A percentile compares a stretch with the other conserved stretches of the same genome.
phyloP scores from a whole-genome alignment of 371 early-diverging fungal species.

The Apophysomyces variabilis region DNA sequence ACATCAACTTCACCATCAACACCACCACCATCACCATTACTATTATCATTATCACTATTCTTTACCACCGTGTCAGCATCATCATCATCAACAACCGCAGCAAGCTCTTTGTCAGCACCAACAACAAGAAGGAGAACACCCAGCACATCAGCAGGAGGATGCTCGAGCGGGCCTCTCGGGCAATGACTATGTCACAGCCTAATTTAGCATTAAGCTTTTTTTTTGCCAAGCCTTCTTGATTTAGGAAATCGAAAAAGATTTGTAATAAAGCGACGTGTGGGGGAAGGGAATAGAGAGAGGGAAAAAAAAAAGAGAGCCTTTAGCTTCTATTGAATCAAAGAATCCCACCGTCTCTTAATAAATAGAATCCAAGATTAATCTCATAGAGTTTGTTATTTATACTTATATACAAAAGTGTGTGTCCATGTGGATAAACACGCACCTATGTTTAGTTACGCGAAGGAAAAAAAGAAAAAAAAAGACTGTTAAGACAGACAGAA shows the following conservation, averaged over 20 bases:
- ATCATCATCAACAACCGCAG: neutral
- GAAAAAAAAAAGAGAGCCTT: neutral
- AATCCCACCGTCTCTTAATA: too few relatives aligned
- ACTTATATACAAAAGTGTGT: too few relatives aligned
- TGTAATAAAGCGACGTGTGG: neutral
- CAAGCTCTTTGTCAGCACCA: neutral
- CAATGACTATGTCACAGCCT: conserved; percentile 6
- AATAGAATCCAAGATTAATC: too few relatives aligned
- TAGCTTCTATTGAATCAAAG: too few relatives aligned
- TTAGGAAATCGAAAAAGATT: conserved; percentile 10
- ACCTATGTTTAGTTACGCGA: neutral
- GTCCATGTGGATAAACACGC: neutral
- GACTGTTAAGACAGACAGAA: too few relatives aligned
- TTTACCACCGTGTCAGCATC: neutral
- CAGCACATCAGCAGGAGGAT: neutral
- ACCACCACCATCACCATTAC: neutral
- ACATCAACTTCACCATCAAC: neutral
- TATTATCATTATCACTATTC: neutral
- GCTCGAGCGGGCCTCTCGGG: conserved; percentile 5
- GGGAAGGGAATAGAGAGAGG: too few relatives aligned
- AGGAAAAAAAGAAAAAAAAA: too few relatives aligned
- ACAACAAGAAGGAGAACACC: neutral
- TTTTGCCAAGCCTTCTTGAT: conserved; percentile 11
- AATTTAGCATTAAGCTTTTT: conserved; percentile 9
- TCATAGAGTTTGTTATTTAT: too few relatives aligned